These are phyloP conservation scores for Boletus insuetus DNA, from an alignment of 768 basidiomycete genomes.

Conservation along the genomic window DNA sequence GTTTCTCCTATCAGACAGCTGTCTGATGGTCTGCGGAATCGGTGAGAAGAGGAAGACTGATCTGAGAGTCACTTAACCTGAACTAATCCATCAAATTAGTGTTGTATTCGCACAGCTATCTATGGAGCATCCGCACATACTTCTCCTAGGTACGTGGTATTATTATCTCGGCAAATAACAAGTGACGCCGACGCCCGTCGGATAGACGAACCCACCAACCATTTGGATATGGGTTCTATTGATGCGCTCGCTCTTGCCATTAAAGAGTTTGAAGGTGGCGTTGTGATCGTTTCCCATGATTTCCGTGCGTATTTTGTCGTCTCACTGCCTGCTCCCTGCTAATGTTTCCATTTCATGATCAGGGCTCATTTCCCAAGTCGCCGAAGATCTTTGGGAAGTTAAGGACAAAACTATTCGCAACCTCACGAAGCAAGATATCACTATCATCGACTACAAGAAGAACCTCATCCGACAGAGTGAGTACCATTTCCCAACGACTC, in stretches of 20 bases:
- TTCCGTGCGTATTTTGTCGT: slow-evolving; percentile 68
- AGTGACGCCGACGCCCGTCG: slow-evolving; percentile 3
- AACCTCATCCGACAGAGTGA: slow-evolving; percentile 76
- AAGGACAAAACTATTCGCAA: slow-evolving; percentile 91
- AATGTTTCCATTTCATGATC: slow-evolving; percentile 12
- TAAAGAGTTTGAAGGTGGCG: slow-evolving; percentile 96
- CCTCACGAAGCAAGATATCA: slow-evolving; percentile 86
- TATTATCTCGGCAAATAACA: slow-evolving; percentile 9
- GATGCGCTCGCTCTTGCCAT: slow-evolving; percentile 94
- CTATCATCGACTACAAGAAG: slow-evolving; percentile 92
- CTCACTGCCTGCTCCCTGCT: slow-evolving; percentile 4
- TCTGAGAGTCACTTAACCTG: slow-evolving; percentile 5
- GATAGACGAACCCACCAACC: slow-evolving; percentile 91
- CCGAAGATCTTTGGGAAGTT: slow-evolving; percentile 99
- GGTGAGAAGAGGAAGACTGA: slow-evolving; percentile 46
- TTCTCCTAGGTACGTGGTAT: slow-evolving; percentile 64
- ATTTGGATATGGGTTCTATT: slow-evolving; percentile 97
- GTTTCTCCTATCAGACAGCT: slow-evolving; percentile 91
- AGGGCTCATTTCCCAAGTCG: slow-evolving; percentile 96
- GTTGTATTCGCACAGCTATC: slow-evolving; percentile 96
- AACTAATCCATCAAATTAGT: slow-evolving; percentile 37
- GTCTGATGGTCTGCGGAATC: slow-evolving; percentile 94
- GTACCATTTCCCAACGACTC: slow-evolving; percentile 21
- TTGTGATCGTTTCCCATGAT: slow-evolving; percentile 99
- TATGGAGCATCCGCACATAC: slow-evolving; percentile 96